phyloP scores from a whole-genome alignment of 2,329 filamentous ascomycete species.

The Leptographium flavum region DNA sequence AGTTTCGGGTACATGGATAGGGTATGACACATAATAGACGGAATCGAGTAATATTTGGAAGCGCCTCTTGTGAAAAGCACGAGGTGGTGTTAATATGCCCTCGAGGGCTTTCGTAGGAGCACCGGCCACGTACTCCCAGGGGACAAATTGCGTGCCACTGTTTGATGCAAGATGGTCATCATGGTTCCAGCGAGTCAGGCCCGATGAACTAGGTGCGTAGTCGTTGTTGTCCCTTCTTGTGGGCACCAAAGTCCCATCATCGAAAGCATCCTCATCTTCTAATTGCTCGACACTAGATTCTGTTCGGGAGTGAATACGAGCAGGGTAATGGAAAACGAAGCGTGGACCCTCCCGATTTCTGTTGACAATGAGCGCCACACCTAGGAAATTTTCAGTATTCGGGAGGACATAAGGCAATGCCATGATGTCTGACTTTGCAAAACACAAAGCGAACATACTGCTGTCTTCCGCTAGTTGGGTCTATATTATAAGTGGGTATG shows the following conservation, averaged over 20 bases:
- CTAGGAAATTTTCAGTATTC: constrained; percentile 44
- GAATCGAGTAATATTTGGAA: constrained; percentile 76
- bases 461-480: no score
- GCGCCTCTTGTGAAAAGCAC: constrained; percentile 63
- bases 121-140: constrained; percentile 61
- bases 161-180: constrained; percentile 42
- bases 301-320: constrained; percentile 25
- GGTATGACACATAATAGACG: constrained; percentile 67
- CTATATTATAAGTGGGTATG: no score
- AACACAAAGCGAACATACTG: neutral
- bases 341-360: constrained; percentile 65
- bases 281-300: constrained; percentile 19
- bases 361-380: constrained; percentile 59
- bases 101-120: constrained; percentile 66
- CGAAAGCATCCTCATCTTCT: constrained; percentile 37
- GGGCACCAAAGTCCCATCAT: constrained; percentile 28
- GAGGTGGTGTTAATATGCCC: constrained; percentile 62
- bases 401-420: constrained; percentile 30
- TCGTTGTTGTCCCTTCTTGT: constrained; percentile 16
- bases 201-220: constrained; percentile 20
- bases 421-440: no score
- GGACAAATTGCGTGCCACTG: constrained; percentile 42
- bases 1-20: constrained; percentile 67
- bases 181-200: constrained; percentile 30
- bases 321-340: constrained; percentile 81